phyloP scores from a whole-genome alignment of 2,329 filamentous ascomycete genomes.

The Cladophialophora bantiana region DNA sequence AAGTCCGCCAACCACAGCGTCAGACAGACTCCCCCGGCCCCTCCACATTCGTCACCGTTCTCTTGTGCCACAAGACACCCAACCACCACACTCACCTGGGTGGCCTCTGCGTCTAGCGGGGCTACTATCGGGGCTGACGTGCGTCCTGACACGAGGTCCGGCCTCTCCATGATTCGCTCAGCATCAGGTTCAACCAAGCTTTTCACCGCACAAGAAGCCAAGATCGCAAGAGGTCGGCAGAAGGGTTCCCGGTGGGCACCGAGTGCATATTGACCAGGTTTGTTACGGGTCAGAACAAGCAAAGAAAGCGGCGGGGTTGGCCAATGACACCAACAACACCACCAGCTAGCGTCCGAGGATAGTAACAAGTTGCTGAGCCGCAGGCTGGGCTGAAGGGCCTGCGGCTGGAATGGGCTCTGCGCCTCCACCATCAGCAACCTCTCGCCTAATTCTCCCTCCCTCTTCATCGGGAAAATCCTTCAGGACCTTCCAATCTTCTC shows the following conservation, averaged over 20 bases:
- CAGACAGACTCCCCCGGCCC: neutral
- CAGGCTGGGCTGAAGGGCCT: neutral
- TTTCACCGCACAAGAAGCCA: constrained; percentile 16
- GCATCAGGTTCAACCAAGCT: constrained; percentile 10
- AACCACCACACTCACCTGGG: neutral
- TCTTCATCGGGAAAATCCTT: constrained; percentile 5
- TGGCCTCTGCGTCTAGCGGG: neutral
- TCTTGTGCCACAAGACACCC: neutral
- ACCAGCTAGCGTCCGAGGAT: constrained; percentile 16
- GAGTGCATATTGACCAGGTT: neutral
- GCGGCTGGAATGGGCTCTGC: constrained; percentile 6
- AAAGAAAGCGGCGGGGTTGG: constrained; percentile 2
- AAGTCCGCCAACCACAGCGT: constrained; percentile 2
- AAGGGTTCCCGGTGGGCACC: neutral
- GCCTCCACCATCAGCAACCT: constrained; percentile 22
- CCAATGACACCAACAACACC: constrained; percentile 12
- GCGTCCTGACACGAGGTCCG: constrained; percentile 8
- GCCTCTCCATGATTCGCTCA: constrained; percentile 12
- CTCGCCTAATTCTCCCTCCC: neutral
- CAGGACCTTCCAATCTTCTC: constrained; percentile 2
- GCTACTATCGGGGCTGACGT: constrained; percentile 16
- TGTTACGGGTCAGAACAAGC: constrained; percentile 3
- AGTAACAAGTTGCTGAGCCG: constrained; percentile 15
- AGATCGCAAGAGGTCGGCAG: neutral
- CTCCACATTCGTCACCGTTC: neutral